Evolutionary conservation across 768 basidiomycete species (phyloP).

Genomic region (Mycena polygramma): DNA sequence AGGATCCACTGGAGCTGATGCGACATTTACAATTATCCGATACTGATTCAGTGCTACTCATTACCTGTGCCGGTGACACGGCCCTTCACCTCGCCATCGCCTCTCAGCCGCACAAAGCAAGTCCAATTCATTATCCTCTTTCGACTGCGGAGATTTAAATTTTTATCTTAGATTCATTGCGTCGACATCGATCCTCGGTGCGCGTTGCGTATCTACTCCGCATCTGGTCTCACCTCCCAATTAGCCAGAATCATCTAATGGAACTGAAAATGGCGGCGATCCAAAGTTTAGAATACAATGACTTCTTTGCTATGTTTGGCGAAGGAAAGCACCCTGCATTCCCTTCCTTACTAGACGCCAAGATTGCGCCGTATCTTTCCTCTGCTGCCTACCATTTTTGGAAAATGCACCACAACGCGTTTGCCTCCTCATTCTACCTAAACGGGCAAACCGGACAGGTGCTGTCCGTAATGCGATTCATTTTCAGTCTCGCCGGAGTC

Average conservation of each 20-base stretch:
- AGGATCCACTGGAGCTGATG: constrained; percentile 31
- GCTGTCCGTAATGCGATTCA: constrained; percentile 66
- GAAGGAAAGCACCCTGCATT: constrained; percentile 71
- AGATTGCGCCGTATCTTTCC: constrained; percentile 75
- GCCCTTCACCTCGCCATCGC: constrained; percentile 72
- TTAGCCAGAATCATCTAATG: constrained; percentile 78
- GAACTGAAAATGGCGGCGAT: constrained; percentile 83
- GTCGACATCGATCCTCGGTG: constrained; percentile 60
- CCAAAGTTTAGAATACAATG: constrained; percentile 64
- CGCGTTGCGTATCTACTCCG: constrained; percentile 28
- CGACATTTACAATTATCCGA: constrained; percentile 61
- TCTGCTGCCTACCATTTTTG: constrained; percentile 83
- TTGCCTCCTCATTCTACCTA: constrained; percentile 72
- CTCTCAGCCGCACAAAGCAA: background rate
- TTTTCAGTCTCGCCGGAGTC: constrained; percentile 72
- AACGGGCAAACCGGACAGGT: constrained; percentile 77
- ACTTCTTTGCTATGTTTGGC: constrained; percentile 80
- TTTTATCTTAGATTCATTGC: constrained; percentile 24
- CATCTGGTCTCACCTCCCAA: background rate
- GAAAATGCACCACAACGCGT: constrained; percentile 66
- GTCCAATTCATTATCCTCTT: background rate
- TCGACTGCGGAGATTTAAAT: too few species aligned
- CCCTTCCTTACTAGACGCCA: constrained; percentile 67
- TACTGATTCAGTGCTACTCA: constrained; percentile 69
- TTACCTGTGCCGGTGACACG: constrained; percentile 75